Evolutionary conservation across 2,329 filamentous ascomycete species (phyloP).

Genomic region (Alternaria infectoria): DNA sequence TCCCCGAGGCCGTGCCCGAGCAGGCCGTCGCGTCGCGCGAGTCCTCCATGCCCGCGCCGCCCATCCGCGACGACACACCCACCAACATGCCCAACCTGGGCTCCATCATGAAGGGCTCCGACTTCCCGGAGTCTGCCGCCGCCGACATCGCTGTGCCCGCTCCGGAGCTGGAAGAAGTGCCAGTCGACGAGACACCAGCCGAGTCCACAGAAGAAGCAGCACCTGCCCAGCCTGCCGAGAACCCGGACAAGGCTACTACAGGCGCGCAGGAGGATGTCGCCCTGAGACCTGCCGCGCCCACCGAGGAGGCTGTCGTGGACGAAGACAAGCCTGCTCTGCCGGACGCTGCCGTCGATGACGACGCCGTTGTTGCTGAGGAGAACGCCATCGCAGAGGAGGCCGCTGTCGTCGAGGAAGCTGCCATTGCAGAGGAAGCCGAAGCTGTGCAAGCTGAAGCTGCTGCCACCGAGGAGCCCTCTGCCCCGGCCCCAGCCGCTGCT

Average conservation of each 20-base stretch:
- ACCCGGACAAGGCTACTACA: slow-evolving; percentile 54
- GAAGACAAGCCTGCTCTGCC: slow-evolving; percentile 30
- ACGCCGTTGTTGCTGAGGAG: slow-evolving; percentile 14
- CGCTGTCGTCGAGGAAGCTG: not conserved
- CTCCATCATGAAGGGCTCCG: slow-evolving; percentile 45
- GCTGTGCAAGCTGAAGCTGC: not conserved
- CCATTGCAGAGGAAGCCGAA: not conserved
- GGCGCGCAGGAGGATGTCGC: slow-evolving; percentile 51
- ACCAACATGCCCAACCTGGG: slow-evolving; percentile 40
- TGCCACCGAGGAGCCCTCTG: not conserved
- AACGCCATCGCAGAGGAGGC: slow-evolving; percentile 28
- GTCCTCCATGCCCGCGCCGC: slow-evolving; percentile 45
- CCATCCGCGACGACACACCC: slow-evolving; percentile 34
- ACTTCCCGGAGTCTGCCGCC: slow-evolving; percentile 37
- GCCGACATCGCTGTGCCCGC: not conserved
- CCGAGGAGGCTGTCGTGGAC: slow-evolving; percentile 43
- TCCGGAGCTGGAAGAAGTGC: not conserved
- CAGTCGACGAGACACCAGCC: slow-evolving; percentile 7
- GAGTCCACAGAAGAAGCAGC: slow-evolving; percentile 2
- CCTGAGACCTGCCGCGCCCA: slow-evolving; percentile 51
- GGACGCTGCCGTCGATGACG: slow-evolving; percentile 27
- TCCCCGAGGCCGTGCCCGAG: slow-evolving; percentile 51
- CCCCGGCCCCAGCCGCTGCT: not conserved
- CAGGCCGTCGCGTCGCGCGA: slow-evolving; percentile 50
- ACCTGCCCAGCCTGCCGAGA: slow-evolving; percentile 27